Evolutionary conservation across 2,329 filamentous ascomycete genomes (phyloP).

Genomic region (Ascocoryne sarcoides): DNA sequence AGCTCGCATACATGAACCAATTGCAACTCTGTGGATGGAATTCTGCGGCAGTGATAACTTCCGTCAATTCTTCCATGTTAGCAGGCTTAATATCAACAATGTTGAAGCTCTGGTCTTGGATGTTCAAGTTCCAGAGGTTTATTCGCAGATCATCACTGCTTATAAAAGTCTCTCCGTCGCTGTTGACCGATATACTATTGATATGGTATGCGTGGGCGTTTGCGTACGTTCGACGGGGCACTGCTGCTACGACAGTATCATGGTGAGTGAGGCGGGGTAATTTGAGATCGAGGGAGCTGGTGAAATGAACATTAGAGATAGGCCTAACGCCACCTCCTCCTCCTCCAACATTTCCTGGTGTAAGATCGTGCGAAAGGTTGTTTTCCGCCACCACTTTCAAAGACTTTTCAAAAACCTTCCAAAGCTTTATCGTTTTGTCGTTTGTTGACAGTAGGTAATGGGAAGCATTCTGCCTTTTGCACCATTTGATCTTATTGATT

Average conservation of each 20-base stretch:
- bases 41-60: slow-evolving; percentile 96
- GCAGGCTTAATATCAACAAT: slow-evolving; percentile 99
- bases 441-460: slow-evolving; percentile 98
- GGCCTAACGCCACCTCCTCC: slow-evolving; percentile 71
- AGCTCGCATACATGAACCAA: slow-evolving; percentile 99
- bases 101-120: slow-evolving; percentile 99
- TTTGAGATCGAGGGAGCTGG: slow-evolving; percentile 74
- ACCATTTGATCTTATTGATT: slow-evolving; percentile 99
- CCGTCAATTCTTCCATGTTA: slow-evolving; percentile 98
- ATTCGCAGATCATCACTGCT: slow-evolving; percentile 96
- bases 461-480: slow-evolving; percentile 92
- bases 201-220: slow-evolving; percentile 99
- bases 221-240: slow-evolving; percentile 90
- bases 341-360: slow-evolving; percentile 59
- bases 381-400: slow-evolving; percentile 98
- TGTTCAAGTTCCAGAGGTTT: slow-evolving; percentile 98
- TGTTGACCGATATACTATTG: slow-evolving; percentile 99
- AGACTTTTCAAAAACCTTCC: slow-evolving; percentile 99
- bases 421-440: slow-evolving; percentile 99
- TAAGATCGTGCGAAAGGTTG: slow-evolving; percentile 91
- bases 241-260: slow-evolving; percentile 94
- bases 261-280: slow-evolving; percentile 94
- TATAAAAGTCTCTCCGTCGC: slow-evolving; percentile 98
- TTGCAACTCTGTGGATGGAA: slow-evolving; percentile 97
- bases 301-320: slow-evolving; percentile 66